Base-by-base conservation (phyloP, 2,329 filamentous ascomycete species). In the Claviceps capensis region DNA sequence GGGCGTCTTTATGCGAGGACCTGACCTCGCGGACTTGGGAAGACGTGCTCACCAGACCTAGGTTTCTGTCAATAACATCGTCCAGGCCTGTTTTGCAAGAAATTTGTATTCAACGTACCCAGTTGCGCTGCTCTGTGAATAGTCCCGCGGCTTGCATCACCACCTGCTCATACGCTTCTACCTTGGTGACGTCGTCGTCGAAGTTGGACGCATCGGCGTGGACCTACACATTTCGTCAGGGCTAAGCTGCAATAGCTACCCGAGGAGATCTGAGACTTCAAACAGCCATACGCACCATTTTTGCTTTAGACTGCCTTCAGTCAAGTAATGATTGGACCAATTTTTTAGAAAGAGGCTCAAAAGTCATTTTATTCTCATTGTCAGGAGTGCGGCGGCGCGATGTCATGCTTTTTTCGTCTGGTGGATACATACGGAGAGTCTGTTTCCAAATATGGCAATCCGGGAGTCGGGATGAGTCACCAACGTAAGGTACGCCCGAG, bases 141-240 rank as follows among this genome's bases (percentile, higher is more conserved):
- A 93, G 71, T 1, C 81, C 80, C 55, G 78, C 74, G 0, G 84
- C 82, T 62, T 89, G 83, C 49, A 83, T 72, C 13, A 89, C 69
- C 1, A 91, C 80, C 60, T 90, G 86, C 56, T 78, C 74, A 58
- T 90, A 90, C 23, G 83, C 85, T 55, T 86, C 79, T 53, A 79
- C 72, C 67, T 90, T 91, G 50, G 75, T 79, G 54, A 88, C 67
- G 57, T 79, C 81, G 14, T 74, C 62, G 48, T 72, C 74, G 67
- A 91, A 91, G 60, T 80, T 87, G 50, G 85, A 86, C 3, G 86
- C 80, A 63, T 91, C 86, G 49, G 87, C 86, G 69, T 91, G 87
- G 53, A 87, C 83, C 84, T 82, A 23, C 4, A 26, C 30, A n/a
- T n/a, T 34, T 17, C 16, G 23, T 46, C 23, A 46, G 43, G 42